A percentile compares a stretch with the other conserved stretches of the same genome.
Evolutionary conservation across 257 asterid genomes (phyloP).

Genomic region (Forsythia suspensa): DNA sequence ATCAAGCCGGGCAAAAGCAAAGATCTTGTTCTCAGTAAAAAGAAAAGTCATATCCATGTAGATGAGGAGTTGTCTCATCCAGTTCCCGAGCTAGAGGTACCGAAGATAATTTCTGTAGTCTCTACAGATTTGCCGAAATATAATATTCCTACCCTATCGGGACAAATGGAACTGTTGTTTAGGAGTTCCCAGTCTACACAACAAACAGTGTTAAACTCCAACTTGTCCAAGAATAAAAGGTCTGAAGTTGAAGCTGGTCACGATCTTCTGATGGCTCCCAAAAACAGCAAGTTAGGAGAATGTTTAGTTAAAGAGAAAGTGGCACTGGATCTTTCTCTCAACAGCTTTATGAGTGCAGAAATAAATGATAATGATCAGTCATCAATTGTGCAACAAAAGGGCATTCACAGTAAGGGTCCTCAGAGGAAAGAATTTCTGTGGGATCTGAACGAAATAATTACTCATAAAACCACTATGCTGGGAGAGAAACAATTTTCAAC

Average conservation of each 20-base stretch:
- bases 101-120: slow-evolving; percentile 6
- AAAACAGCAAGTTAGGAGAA: slow-evolving; percentile 34
- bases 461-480: slow-evolving; percentile 12
- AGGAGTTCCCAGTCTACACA: slow-evolving; percentile 22
- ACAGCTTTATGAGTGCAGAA: slow-evolving; percentile 40
- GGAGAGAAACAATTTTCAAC: slow-evolving; percentile 27
- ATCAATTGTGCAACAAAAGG: slow-evolving; percentile 25
- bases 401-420: slow-evolving; percentile 36
- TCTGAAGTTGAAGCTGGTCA: slow-evolving; percentile 35
- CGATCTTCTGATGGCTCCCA: slow-evolving; percentile 22
- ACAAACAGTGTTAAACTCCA: slow-evolving; percentile 18
- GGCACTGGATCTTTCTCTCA: slow-evolving; percentile 62
- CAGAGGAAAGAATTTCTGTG: slow-evolving; percentile 2
- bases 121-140: slow-evolving; percentile 28
- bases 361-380: slow-evolving; percentile 19
- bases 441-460: slow-evolving; percentile 48
- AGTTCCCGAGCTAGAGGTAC: slow-evolving; percentile 19
- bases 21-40: slow-evolving; percentile 28
- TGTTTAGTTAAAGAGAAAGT: slow-evolving; percentile 24
- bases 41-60: slow-evolving; percentile 24
- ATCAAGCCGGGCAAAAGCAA: slow-evolving; percentile 34
- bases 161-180: slow-evolving; percentile 26
- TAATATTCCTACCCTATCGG: slow-evolving; percentile 16
- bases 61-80: slow-evolving; percentile 18
- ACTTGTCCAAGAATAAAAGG: slow-evolving; percentile 29